Conservation (phyloP, 306 rosid species). For the Notholithocarpus densiflorus region DNA sequence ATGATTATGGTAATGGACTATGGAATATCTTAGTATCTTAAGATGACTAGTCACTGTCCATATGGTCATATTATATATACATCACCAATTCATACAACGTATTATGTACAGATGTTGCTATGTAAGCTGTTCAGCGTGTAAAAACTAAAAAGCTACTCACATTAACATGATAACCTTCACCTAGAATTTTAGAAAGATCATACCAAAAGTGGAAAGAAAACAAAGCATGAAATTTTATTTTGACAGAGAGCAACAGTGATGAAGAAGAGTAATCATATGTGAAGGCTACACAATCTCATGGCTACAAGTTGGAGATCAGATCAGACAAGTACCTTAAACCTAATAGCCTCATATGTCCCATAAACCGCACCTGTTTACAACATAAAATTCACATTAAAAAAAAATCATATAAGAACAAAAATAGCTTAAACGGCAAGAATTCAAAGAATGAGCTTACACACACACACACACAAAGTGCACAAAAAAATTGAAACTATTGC, state of each 20-base stretch:
- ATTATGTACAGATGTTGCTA: not conserved
- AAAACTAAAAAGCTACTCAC: not conserved
- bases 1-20: not conserved
- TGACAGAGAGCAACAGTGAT: not conserved
- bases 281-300: conserved; percentile 4
- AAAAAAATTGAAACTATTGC: not conserved
- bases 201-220: not conserved
- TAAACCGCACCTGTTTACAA: conserved; percentile 69
- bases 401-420: not conserved
- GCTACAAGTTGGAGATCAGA: conserved; percentile 12
- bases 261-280: conserved; percentile 2
- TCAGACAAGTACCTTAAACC: conserved; percentile 57
- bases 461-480: not conserved
- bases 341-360: conserved; percentile 81
- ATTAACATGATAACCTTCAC: conserved; percentile 1
- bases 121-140: not conserved
- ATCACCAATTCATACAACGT: not conserved
- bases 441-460: not conserved
- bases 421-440: not conserved
- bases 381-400: conserved; percentile 1
- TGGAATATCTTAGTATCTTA: not conserved
- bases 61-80: not conserved
- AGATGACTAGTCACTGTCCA: not conserved
- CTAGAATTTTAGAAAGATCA: not conserved
- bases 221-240: not conserved